phyloP scores from a whole-genome alignment of 2,329 filamentous ascomycete genomes.

The Trichoderma simmonsii region DNA sequence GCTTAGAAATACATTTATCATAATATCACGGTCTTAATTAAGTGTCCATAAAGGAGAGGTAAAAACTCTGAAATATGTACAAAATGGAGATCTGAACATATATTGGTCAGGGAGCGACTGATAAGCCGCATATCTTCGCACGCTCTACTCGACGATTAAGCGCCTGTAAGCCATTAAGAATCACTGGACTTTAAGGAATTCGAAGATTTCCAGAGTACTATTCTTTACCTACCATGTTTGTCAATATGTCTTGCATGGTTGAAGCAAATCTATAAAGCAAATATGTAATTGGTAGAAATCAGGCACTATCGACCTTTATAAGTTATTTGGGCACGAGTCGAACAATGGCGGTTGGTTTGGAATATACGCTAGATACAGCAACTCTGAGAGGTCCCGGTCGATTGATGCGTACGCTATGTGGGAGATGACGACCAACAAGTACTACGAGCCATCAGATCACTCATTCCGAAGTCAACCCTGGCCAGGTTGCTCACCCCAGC shows the following conservation, averaged over 20 bases:
- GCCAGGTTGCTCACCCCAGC: not conserved
- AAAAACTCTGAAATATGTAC: not conserved
- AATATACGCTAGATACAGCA: not conserved
- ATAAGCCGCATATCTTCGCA: not conserved
- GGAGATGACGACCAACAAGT: not conserved
- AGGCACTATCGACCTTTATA: not conserved
- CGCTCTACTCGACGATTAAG: not conserved
- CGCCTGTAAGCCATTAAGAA: not conserved
- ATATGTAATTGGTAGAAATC: not conserved
- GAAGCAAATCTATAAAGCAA: not conserved
- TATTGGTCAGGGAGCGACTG: not conserved
- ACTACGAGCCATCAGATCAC: not conserved
- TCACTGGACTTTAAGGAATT: not conserved
- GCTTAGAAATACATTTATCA: not conserved
- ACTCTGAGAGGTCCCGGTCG: not conserved
- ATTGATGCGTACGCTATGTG: not conserved
- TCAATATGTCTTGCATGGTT: not conserved
- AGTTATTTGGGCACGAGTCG: not conserved
- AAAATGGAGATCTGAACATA: not conserved
- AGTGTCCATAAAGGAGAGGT: not conserved
- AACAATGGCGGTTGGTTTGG: too few relatives aligned
- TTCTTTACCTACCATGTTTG: not conserved
- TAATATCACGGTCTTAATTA: not conserved
- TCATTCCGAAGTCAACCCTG: not conserved
- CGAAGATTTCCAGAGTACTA: not conserved